phyloP scores from a whole-genome alignment of 768 basidiomycete genomes.

The Tulasnella sp. region DNA sequence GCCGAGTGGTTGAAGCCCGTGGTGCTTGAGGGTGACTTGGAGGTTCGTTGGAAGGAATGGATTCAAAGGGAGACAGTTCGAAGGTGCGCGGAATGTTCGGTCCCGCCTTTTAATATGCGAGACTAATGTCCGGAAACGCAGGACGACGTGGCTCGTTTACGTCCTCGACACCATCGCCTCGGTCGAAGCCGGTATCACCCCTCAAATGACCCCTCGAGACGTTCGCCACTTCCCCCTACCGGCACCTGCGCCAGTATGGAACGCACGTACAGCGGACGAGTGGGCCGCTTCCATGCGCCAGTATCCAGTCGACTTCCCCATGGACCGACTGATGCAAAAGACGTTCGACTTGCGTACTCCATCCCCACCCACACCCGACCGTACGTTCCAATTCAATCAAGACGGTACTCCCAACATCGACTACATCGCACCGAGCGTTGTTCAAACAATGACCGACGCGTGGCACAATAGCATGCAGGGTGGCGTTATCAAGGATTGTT shows the following conservation, averaged over 20 bases:
- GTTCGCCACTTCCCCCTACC: slow-evolving; percentile 45
- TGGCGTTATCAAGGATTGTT: not conserved
- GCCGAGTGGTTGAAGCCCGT: slow-evolving; percentile 43
- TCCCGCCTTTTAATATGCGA: not conserved
- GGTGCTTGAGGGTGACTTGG: slow-evolving; percentile 38
- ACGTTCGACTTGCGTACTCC: slow-evolving; percentile 28
- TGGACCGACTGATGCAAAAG: slow-evolving; percentile 38
- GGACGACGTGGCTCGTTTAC: slow-evolving; percentile 42
- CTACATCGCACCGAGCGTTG: slow-evolving; percentile 15
- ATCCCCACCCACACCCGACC: not conserved
- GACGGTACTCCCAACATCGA: slow-evolving; percentile 13
- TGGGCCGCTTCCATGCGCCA: slow-evolving; percentile 43
- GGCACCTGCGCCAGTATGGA: slow-evolving; percentile 46
- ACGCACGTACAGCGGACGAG: slow-evolving; percentile 42
- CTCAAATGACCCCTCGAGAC: slow-evolving; percentile 42
- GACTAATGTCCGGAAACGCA: not conserved
- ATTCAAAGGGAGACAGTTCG: slow-evolving; percentile 46
- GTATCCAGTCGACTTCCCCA: slow-evolving; percentile 39
- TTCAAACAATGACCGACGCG: slow-evolving; percentile 35
- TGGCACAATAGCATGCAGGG: slow-evolving; percentile 29
- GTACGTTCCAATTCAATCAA: not conserved
- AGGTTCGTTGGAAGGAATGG: slow-evolving; percentile 46
- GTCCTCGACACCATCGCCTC: slow-evolving; percentile 47
- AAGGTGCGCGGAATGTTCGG: slow-evolving; percentile 38
- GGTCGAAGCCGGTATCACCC: slow-evolving; percentile 45